Evolutionary conservation across 176 grass and related monocot genomes (phyloP).

Genomic region (Aegilops speltoides): DNA sequence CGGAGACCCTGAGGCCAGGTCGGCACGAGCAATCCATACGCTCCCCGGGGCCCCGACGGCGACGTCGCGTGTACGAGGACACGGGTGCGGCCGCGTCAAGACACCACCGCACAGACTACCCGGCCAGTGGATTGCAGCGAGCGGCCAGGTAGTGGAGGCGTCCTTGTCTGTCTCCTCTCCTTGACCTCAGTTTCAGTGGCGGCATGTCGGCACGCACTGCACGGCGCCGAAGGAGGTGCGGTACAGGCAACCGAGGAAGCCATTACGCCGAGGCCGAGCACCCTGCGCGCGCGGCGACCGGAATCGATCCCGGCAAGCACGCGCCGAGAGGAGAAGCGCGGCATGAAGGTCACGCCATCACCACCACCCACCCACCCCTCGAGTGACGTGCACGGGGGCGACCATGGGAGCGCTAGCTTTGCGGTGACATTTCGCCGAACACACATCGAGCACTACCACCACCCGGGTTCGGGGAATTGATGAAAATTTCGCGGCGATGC

Average conservation of each 20-base stretch:
- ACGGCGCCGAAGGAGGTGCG: not conserved
- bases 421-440: constrained; percentile 1
- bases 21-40: not conserved
- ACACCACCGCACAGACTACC: not conserved
- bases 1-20: constrained; percentile 3
- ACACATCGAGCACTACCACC: not conserved
- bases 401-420: not conserved
- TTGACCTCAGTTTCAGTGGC: not conserved
- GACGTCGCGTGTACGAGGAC: not conserved
- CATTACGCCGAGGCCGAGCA: not conserved
- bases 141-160: not conserved
- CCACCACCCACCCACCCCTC: no score
- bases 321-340: not conserved
- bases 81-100: not conserved
- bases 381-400: not conserved
- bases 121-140: not conserved
- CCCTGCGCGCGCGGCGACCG: not conserved
- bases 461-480: not conserved
- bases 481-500: not conserved
- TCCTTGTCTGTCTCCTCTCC: not conserved
- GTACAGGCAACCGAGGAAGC: not conserved
- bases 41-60: not conserved
- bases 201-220: constrained; percentile 11
- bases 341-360: no score
- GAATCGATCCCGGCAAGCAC: not conserved